Evolutionary conservation across 1,284 basidiomycete species (phyloP), one percentile per base, ranked within the genome.

Genomic region (Tilletia indica): DNA sequence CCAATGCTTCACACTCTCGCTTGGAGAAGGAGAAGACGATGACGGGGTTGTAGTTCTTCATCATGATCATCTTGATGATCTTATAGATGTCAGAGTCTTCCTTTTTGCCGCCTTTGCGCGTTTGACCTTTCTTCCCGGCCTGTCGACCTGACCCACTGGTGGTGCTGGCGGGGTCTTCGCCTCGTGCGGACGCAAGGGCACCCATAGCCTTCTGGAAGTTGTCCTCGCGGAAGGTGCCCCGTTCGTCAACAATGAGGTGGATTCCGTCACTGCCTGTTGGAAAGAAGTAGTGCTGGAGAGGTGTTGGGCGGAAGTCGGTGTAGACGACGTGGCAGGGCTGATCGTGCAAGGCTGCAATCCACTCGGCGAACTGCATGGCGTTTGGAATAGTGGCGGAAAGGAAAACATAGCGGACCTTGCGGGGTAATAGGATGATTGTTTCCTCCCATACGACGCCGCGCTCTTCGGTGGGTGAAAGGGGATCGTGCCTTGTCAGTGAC

Each of bases 321-420:
- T 99, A 99, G 67, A 99, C 96, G 80, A 99, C 93, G 84, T 99
- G 97, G 85, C 97, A 99, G 0, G 97, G 96, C 82, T 99, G 97
- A 71, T 96, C 91, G 82, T 99, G 97, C 0, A 92, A 95, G 83
- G 94, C 92, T 86, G 92, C 94, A 82, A 99, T 94, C 97, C 97
- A 99, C 85, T 97, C 93, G 51, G 96, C 94, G 78, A 99, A 99
- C 84, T 99, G 94, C 93, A 97, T 97, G 9, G 97, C 95, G 86
- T 99, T 99, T 49, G 97, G 97, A 73, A 99, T 99, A 36, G 97
- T 99, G 70, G 97, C 96, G n/a, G 97, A 99, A 49, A 99, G 90
- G 86, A 99, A 99, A 75, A 99, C 97, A 84, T 97, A 97, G 85
- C 92, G 94, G 72, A 99, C 96, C 34, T 90, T 91, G 85, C 97